Evolutionary conservation across 2,329 filamentous ascomycete genomes (phyloP).

Genomic region (Colletotrichum ledebouriae): DNA sequence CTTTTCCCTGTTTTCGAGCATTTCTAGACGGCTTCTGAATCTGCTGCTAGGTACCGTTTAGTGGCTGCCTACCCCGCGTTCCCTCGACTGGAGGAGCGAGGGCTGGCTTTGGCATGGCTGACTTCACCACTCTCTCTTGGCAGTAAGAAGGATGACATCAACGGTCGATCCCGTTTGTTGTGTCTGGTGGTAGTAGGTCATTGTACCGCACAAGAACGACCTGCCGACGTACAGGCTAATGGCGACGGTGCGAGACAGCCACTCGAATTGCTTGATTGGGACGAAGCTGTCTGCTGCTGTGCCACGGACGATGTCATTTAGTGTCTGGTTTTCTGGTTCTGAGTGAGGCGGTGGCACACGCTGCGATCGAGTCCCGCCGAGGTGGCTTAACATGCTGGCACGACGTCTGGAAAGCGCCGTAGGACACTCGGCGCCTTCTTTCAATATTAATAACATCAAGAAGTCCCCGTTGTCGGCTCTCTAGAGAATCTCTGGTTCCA

Average conservation of each 20-base stretch:
- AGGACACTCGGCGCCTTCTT: no score
- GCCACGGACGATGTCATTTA: conserved; percentile 38
- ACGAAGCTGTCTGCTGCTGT: not conserved
- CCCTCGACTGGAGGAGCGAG: not conserved
- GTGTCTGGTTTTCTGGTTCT: not conserved
- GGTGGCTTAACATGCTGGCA: not conserved
- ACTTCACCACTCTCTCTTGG: conserved; percentile 22
- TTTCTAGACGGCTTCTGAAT: not conserved
- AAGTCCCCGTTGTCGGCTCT: no score
- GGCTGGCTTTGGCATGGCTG: conserved; percentile 17
- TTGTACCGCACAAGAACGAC: not conserved
- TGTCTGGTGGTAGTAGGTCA: not conserved
- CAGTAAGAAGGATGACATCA: conserved; percentile 39
- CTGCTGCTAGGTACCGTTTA: not conserved
- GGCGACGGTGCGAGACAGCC: not conserved
- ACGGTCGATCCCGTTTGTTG: conserved; percentile 21
- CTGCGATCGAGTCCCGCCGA: not conserved
- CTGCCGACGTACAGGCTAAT: not conserved
- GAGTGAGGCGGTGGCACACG: conserved; percentile 9
- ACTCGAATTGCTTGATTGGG: conserved; percentile 15
- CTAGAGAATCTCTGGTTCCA: no score
- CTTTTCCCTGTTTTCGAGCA: conserved; percentile 20
- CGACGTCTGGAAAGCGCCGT: conserved; percentile 13
- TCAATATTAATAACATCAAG: no score
- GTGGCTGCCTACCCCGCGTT: conserved; percentile 4